Evolutionary conservation across 129 eudicot species (phyloP).

Genomic region (Chrysanthemum seticuspe): DNA sequence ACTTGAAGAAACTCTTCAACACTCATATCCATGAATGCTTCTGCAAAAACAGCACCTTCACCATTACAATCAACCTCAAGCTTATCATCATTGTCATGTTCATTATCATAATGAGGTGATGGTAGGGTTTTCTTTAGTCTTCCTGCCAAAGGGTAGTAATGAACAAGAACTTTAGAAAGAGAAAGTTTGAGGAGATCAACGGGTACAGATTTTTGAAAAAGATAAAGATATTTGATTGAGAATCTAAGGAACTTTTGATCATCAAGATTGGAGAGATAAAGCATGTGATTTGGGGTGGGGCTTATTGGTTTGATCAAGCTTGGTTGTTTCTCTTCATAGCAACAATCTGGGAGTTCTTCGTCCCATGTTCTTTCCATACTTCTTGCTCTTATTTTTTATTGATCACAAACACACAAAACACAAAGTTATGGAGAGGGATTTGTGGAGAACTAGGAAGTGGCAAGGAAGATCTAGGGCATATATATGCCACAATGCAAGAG

Average conservation of each 20-base stretch:
- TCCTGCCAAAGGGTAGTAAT: slow-evolving; percentile 94
- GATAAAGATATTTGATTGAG: slow-evolving; percentile 79
- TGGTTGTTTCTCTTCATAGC: slow-evolving; percentile 52
- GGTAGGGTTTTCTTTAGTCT: slow-evolving; percentile 38
- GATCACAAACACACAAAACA: slow-evolving; percentile 1
- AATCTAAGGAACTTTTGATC: slow-evolving; percentile 93
- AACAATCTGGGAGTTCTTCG: slow-evolving; percentile 79
- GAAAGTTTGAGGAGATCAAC: slow-evolving; percentile 48
- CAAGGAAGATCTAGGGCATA: slow-evolving; percentile 13
- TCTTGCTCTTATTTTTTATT: neutral
- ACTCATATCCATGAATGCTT: slow-evolving; percentile 68
- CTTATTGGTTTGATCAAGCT: slow-evolving; percentile 56
- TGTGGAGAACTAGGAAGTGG: slow-evolving; percentile 26
- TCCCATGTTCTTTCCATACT: slow-evolving; percentile 49
- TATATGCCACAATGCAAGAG: neutral
- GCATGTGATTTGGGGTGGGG: slow-evolving; percentile 68
- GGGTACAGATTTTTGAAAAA: slow-evolving; percentile 52
- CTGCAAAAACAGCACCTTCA: slow-evolving; percentile 90
- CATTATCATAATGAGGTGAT: slow-evolving; percentile 2
- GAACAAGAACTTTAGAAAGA: slow-evolving; percentile 62
- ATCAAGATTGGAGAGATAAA: slow-evolving; percentile 86
- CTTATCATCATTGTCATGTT: slow-evolving; percentile 45
- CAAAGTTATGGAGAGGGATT: slow-evolving; percentile 25
- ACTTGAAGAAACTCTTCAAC: slow-evolving; percentile 54
- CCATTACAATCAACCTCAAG: slow-evolving; percentile 90